Evolutionary conservation across 495 filamentous ascomycete species (phyloP).

Genomic region (Podospora didyma): DNA sequence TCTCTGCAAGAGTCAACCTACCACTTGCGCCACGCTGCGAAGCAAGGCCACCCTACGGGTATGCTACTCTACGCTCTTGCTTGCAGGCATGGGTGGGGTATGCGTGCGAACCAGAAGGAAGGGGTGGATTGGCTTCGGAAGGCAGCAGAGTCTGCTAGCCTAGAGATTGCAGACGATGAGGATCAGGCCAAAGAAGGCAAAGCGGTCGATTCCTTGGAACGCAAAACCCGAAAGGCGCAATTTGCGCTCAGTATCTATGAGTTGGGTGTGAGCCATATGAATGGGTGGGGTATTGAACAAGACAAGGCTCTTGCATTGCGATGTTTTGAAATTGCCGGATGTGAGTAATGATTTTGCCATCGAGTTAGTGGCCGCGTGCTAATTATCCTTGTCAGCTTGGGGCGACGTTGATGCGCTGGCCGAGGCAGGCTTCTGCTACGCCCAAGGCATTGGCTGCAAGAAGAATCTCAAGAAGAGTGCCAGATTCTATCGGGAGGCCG

Average conservation of each 20-base stretch:
- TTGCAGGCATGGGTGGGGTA: constrained; percentile 97
- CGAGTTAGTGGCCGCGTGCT: constrained; percentile 5
- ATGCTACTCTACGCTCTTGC: constrained; percentile 96
- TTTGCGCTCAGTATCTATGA: constrained; percentile 95
- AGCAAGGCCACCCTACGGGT: constrained; percentile 77
- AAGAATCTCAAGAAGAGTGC: constrained; percentile 96
- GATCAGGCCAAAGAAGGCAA: constrained; percentile 59
- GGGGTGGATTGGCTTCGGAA: constrained; percentile 85
- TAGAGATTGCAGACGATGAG: constrained; percentile 81
- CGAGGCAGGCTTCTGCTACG: constrained; percentile 85
- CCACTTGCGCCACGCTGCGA: constrained; percentile 86
- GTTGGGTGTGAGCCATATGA: constrained; percentile 93
- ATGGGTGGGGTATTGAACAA: constrained; percentile 94
- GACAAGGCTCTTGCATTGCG: constrained; percentile 83
- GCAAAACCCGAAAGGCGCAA: constrained; percentile 78
- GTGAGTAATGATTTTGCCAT: constrained; percentile 41
- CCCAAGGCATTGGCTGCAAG: constrained; percentile 80
- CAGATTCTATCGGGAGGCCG: constrained; percentile 83
- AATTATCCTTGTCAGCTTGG: constrained; percentile 54
- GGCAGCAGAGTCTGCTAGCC: constrained; percentile 77
- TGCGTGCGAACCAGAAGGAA: constrained; percentile 84
- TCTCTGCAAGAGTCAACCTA: constrained; percentile 89
- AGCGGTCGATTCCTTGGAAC: constrained; percentile 58
- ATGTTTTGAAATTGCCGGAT: constrained; percentile 93
- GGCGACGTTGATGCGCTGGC: constrained; percentile 93